Conservation (phyloP, 257 asterid genomes). For the Phtheirospermum japonicum region DNA sequence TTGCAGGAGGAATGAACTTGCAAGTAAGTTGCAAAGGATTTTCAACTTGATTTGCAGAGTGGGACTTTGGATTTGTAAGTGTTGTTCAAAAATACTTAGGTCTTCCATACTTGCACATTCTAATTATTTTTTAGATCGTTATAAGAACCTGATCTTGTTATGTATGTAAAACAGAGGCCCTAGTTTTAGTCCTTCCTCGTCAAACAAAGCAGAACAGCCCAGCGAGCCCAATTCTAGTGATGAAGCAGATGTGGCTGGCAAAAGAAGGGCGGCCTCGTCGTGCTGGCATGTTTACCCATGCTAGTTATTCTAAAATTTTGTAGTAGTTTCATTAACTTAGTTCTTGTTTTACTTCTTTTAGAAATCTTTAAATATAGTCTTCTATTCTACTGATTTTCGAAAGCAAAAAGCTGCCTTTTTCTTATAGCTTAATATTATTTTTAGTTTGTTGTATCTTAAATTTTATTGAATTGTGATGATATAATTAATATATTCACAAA, state of each 20-base stretch:
- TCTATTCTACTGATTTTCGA: too few species aligned
- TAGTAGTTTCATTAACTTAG: too few species aligned
- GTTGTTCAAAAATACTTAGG: constrained; percentile 7
- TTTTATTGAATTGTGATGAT: too few species aligned
- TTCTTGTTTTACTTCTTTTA: too few species aligned
- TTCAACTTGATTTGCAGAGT: constrained; percentile 83
- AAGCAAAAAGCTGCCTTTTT: too few species aligned
- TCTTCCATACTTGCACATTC: constrained; percentile 15
- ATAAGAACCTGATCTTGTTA: constrained; percentile 23
- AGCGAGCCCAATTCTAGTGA: constrained; percentile 76
- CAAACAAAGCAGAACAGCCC: constrained; percentile 66
- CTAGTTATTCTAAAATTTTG: too few species aligned
- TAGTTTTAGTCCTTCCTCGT: constrained; percentile 51
- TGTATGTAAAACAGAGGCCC: constrained; percentile 68
- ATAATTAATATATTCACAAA: too few species aligned
- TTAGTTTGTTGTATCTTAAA: too few species aligned
- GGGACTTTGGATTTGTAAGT: constrained; percentile 87
- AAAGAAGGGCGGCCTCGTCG: constrained; percentile 66
- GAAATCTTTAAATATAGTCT: too few species aligned
- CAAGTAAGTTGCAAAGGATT: constrained; percentile 77
- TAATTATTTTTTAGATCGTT: background rate
- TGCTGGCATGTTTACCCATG: too few species aligned
- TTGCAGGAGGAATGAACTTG: constrained; percentile 81
- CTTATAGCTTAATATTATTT: too few species aligned
- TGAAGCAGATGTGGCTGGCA: constrained; percentile 68